phyloP scores from a whole-genome alignment of 2,329 filamentous ascomycete species.

The Botrytis pseudocinerea region DNA sequence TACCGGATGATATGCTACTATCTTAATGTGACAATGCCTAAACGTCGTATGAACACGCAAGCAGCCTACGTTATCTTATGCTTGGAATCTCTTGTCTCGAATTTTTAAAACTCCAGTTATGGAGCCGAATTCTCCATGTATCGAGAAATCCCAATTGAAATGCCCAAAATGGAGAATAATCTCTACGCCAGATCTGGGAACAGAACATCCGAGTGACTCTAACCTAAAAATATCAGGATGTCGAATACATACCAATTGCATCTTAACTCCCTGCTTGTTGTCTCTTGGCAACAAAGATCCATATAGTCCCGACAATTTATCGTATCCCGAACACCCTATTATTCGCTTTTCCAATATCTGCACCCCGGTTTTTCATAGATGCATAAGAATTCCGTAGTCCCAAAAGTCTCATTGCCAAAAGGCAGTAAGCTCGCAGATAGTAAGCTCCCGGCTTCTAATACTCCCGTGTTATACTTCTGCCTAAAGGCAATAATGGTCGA shows the following conservation, averaged over 20 bases:
- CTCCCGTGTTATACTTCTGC: background rate
- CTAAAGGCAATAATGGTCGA: background rate
- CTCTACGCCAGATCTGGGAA: background rate
- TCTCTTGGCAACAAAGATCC: background rate
- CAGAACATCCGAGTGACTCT: background rate
- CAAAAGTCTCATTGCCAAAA: background rate
- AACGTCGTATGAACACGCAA: too few relatives aligned
- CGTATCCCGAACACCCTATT: background rate
- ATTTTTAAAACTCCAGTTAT: background rate
- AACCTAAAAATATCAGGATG: background rate
- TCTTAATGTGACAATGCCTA: background rate
- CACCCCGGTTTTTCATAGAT: background rate
- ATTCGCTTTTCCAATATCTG: background rate
- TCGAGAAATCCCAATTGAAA: background rate
- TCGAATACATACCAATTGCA: background rate
- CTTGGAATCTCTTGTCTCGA: background rate
- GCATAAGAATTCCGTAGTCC: too few relatives aligned
- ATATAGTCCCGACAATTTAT: background rate
- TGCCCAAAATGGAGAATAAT: background rate
- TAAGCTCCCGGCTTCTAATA: background rate
- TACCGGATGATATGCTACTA: background rate
- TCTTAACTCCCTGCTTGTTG: background rate
- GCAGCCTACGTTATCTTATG: background rate
- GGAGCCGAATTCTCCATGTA: background rate
- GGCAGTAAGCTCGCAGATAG: background rate